Conservation (phyloP, 2,329 filamentous ascomycete species). For the Biscogniauxia marginata region DNA sequence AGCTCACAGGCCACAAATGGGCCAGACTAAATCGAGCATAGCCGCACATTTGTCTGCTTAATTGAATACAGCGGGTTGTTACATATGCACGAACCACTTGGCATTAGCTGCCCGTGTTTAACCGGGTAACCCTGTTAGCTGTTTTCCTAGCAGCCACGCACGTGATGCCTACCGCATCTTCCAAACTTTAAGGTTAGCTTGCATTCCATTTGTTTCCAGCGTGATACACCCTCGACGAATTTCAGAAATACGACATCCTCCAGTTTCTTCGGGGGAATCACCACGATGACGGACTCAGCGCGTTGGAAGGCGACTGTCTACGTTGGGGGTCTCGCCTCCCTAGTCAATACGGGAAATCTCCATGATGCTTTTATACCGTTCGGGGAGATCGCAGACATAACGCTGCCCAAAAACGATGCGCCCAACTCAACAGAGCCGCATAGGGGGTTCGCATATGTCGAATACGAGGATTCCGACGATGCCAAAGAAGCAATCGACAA, state of each 20-base stretch:
- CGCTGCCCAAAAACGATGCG: conserved; percentile 82
- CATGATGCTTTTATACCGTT: conserved; percentile 95
- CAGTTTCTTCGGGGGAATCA: too few relatives aligned
- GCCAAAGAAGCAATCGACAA: conserved; percentile 97
- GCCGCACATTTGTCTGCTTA: not conserved
- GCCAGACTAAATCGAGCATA: not conserved
- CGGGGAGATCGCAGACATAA: conserved; percentile 90
- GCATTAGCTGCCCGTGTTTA: not conserved
- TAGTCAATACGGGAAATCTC: conserved; percentile 72
- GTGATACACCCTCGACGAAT: too few relatives aligned
- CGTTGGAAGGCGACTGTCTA: conserved; percentile 91
- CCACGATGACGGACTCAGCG: conserved; percentile 73
- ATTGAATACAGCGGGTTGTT: not conserved
- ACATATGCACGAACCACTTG: not conserved
- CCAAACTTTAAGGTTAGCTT: too few relatives aligned
- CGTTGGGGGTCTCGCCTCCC: conserved; percentile 81
- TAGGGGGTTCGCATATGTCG: conserved; percentile 93
- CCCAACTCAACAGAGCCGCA: conserved; percentile 77
- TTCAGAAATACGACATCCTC: too few relatives aligned
- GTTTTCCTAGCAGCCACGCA: not conserved
- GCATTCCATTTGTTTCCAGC: too few relatives aligned
- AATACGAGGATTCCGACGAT: conserved; percentile 83
- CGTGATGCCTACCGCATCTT: not conserved
- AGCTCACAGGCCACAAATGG: not conserved
- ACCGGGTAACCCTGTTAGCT: not conserved